Conservation (phyloP, 2,329 filamentous ascomycete species). For the Botrytis paeoniae region DNA sequence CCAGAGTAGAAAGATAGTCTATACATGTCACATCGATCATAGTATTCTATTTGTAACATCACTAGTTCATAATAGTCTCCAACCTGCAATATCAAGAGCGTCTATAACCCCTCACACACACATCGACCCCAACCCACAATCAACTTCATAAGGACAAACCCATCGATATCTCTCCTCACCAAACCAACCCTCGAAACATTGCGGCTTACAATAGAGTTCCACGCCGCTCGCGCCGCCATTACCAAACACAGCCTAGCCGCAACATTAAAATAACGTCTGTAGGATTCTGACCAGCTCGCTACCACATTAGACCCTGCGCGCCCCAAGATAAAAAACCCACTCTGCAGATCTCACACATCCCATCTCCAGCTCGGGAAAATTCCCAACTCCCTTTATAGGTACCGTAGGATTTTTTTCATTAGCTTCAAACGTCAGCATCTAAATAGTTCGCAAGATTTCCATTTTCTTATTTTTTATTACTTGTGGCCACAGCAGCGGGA, state of each 20-base stretch:
- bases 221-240: neutral
- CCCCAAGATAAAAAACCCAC: neutral
- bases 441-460: neutral
- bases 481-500: neutral
- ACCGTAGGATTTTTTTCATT: neutral
- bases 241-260: neutral
- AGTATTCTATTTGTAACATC: neutral
- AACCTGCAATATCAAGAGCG: neutral
- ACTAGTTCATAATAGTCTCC: neutral
- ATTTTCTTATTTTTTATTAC: too few relatives aligned
- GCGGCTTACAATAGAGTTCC: neutral
- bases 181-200: neutral
- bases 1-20: neutral
- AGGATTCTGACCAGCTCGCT: neutral
- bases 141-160: neutral
- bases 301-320: neutral
- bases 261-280: slow-evolving; percentile 20
- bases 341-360: neutral
- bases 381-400: neutral
- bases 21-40: neutral
- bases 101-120: neutral
- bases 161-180: neutral
- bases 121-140: neutral
- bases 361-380: neutral
- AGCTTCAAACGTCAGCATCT: neutral